Percentiles rank a stretch among this genome's conserved stretches.
Evolutionary conservation across 2,329 filamentous ascomycete genomes (phyloP).

Genomic region (Ophiocordyceps unilateralis): DNA sequence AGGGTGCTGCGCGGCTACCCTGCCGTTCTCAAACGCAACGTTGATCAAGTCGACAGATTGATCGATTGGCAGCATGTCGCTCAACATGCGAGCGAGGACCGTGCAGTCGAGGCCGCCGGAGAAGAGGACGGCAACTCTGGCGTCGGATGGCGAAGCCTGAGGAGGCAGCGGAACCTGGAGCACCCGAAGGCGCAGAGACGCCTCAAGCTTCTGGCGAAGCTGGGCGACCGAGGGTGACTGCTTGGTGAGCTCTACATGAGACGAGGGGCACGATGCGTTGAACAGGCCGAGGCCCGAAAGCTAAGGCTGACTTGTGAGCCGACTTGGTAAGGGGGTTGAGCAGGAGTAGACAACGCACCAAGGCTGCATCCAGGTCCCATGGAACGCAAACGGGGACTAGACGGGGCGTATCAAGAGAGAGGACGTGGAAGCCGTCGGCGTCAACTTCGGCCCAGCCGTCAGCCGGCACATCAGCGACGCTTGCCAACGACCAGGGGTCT

Average conservation of each 20-base stretch:
- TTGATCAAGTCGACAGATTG: conserved; percentile 80
- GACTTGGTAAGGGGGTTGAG: too few species aligned
- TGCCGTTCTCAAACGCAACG: conserved; percentile 90
- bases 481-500: conserved; percentile 46
- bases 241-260: conserved; percentile 4
- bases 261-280: conserved; percentile 27
- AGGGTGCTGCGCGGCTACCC: conserved; percentile 41
- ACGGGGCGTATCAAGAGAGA: conserved; percentile 29
- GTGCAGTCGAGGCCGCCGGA: conserved; percentile 92
- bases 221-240: conserved; percentile 31
- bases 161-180: conserved; percentile 46
- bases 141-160: conserved; percentile 15
- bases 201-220: conserved; percentile 35
- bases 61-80: conserved; percentile 52
- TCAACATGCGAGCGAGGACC: conserved; percentile 61
- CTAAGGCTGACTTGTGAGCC: conserved; percentile 15
- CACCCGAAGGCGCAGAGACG: conserved; percentile 48
- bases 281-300: conserved; percentile 36
- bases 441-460: conserved; percentile 62
- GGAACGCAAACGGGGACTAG: conserved; percentile 9
- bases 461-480: conserved; percentile 40
- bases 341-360: conserved; percentile 22
- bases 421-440: conserved; percentile 62
- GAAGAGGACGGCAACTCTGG: conserved; percentile 64
- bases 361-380: conserved; percentile 18